Percentiles rank a stretch among this genome's conserved stretches.
These are phyloP conservation scores for Ophiocordyceps unilateralis DNA, from an alignment of 2,329 filamentous ascomycete genomes.

Conservation along the genomic window DNA sequence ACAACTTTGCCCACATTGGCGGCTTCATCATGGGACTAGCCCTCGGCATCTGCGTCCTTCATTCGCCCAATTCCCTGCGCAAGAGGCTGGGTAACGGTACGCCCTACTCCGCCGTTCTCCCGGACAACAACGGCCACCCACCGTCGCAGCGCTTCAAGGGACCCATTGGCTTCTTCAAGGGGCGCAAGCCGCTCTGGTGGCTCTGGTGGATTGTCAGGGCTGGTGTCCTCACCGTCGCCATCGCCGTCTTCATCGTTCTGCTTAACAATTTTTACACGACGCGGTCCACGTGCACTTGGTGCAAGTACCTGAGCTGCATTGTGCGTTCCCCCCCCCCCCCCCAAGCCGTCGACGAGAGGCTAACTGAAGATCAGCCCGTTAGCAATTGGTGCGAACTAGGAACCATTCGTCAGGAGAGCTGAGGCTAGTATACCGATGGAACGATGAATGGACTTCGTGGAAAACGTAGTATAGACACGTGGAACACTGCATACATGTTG, in stretches of 20 bases:
- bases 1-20: conserved; percentile 96
- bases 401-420: conserved; percentile 11
- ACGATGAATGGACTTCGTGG: too few species aligned
- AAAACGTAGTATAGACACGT: neutral
- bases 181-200: conserved; percentile 90
- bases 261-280: conserved; percentile 83
- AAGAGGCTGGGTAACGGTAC: conserved; percentile 54
- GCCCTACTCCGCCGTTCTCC: conserved; percentile 53
- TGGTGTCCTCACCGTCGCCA: conserved; percentile 58
- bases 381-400: conserved; percentile 49
- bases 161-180: conserved; percentile 71
- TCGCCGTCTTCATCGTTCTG: conserved; percentile 73
- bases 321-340: conserved; percentile 37
- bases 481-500: neutral
- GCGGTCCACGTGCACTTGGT: conserved; percentile 68
- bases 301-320: conserved; percentile 86
- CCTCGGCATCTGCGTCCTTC: conserved; percentile 71
- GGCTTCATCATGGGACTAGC: conserved; percentile 86
- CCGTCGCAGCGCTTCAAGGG: conserved; percentile 40
- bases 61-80: conserved; percentile 69
- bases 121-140: conserved; percentile 26
- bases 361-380: conserved; percentile 30
- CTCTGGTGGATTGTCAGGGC: conserved; percentile 84
- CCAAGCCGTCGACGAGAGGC: conserved; percentile 1
- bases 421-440: too few species aligned